Evolutionary conservation across 306 rosid species (phyloP).

Genomic region (Fragaria iinumae): DNA sequence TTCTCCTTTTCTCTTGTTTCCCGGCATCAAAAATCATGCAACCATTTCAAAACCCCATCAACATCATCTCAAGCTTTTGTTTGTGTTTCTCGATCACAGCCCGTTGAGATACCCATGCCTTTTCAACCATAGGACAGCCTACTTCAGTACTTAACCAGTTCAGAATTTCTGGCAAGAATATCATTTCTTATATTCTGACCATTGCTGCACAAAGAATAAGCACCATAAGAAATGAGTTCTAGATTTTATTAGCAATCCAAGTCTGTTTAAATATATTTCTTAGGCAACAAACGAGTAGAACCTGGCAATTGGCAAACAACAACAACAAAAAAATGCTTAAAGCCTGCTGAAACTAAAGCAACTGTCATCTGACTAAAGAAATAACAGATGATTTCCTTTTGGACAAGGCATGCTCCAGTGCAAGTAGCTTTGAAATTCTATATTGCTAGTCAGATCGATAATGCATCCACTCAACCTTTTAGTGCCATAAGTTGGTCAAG

Average conservation of each 20-base stretch:
- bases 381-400: background rate
- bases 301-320: background rate
- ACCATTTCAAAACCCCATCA: background rate
- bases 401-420: constrained; percentile 3
- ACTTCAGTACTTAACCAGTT: background rate
- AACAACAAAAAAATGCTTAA: background rate
- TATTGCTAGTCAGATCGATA: background rate
- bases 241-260: background rate
- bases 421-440: background rate
- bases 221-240: background rate
- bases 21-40: background rate
- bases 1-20: background rate
- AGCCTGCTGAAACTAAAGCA: background rate
- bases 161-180: background rate
- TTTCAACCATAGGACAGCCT: background rate
- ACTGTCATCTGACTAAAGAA: background rate
- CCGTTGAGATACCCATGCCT: background rate
- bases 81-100: background rate
- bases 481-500: background rate
- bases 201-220: background rate
- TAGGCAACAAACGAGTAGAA: background rate
- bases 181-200: background rate
- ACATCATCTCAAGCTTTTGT: background rate
- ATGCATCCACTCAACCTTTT: background rate
- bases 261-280: background rate